Percentiles rank a stretch among this genome's conserved stretches.
Evolutionary conservation across 257 asterid genomes (phyloP).

Genomic region (Solanum raphanifolium): DNA sequence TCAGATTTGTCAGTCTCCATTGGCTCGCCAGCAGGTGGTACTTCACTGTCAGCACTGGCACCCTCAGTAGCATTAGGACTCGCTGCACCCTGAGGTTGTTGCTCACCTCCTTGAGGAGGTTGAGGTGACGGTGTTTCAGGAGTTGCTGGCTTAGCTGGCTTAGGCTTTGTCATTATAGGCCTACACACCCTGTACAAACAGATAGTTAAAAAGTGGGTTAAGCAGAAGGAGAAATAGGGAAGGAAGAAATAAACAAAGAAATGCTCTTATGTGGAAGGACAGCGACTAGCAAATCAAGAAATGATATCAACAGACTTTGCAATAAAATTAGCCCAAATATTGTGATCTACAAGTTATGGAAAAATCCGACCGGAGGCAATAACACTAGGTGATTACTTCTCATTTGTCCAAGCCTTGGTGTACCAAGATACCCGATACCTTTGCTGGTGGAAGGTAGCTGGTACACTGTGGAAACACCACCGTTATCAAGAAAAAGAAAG

Average conservation of each 20-base stretch:
- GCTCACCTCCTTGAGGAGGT: constrained; percentile 42
- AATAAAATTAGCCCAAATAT: not conserved
- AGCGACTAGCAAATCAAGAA: not conserved
- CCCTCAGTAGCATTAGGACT: constrained; percentile 8
- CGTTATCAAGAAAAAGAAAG: not conserved
- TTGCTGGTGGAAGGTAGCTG: not conserved
- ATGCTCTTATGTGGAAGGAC: not conserved
- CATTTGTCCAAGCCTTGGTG: not conserved
- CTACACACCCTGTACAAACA: constrained; percentile 48
- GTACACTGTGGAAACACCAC: not conserved
- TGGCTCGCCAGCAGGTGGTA: constrained; percentile 35
- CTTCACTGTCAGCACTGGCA: constrained; percentile 20
- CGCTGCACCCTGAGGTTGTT: constrained; percentile 37
- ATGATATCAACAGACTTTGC: not conserved
- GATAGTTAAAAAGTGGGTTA: not conserved
- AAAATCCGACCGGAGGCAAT: not conserved
- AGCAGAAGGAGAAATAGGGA: not conserved
- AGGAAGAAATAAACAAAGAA: not conserved
- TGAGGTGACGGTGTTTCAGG: constrained; percentile 47
- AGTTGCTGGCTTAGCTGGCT: constrained; percentile 67
- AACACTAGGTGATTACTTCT: not conserved
- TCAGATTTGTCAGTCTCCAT: constrained; percentile 68
- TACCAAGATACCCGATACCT: not conserved
- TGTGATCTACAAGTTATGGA: not conserved
- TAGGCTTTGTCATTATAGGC: constrained; percentile 81